Conservation (phyloP, 345 rosid species). For the Nasturtium officinale region DNA sequence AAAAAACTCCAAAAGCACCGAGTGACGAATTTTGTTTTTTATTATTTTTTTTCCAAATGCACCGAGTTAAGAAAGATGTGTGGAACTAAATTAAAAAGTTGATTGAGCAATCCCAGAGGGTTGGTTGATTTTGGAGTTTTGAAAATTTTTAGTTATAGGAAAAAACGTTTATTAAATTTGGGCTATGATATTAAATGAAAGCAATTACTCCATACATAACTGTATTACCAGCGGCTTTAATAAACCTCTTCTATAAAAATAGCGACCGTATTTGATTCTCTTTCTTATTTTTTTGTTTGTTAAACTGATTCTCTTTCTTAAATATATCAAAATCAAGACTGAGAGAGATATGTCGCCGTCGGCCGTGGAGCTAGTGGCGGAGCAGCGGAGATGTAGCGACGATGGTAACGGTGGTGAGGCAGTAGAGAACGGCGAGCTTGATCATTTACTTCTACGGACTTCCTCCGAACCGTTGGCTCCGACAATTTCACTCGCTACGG, state of each 20-base stretch:
- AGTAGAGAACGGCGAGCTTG: constrained; percentile 34
- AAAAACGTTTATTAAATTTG: not conserved
- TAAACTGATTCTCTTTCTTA: constrained; percentile 2
- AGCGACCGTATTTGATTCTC: not conserved
- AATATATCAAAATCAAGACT: not conserved
- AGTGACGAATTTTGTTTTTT: no score
- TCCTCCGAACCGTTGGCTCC: constrained; percentile 45
- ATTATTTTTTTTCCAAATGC: not conserved
- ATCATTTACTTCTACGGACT: constrained; percentile 38
- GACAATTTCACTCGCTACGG: constrained; percentile 44
- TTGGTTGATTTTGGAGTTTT: not conserved
- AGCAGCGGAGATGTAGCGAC: constrained; percentile 36
- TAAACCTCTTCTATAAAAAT: not conserved
- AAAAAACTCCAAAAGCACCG: not conserved
- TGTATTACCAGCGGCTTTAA: not conserved
- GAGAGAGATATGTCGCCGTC: constrained; percentile 45
- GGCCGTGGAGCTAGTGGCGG: constrained; percentile 45
- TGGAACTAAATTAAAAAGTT: not conserved
- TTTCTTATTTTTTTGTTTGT: no score
- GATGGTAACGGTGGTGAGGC: constrained; percentile 41
- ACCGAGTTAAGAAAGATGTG: constrained; percentile 5
- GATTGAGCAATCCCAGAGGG: not conserved
- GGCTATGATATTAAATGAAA: not conserved
- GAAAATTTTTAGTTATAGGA: not conserved
- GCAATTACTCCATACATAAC: not conserved